Evolutionary conservation across 2,329 filamentous ascomycete genomes (phyloP).

Genomic region (Curvularia eragrostidis): DNA sequence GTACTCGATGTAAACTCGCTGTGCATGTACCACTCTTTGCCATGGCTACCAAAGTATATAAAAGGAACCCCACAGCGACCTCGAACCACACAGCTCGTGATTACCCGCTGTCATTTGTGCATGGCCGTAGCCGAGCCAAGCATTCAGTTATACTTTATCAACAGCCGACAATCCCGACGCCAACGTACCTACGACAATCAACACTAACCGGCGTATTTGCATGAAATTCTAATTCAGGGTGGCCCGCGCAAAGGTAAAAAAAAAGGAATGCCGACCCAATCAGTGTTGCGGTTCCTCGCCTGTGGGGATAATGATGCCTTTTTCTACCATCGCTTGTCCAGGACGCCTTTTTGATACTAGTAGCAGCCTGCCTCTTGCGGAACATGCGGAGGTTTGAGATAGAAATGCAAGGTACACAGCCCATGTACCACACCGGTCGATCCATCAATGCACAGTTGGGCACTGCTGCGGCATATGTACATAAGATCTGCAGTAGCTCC

Average conservation of each 20-base stretch:
- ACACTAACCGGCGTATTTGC: not conserved
- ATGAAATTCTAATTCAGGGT: not conserved
- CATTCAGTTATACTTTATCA: not conserved
- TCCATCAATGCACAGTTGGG: conserved; percentile 8
- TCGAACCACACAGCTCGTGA: not conserved
- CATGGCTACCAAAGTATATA: not conserved
- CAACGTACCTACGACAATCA: not conserved
- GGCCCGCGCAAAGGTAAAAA: not conserved
- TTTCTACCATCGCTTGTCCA: not conserved
- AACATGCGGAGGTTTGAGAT: conserved; percentile 14
- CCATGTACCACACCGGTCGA: conserved; percentile 11
- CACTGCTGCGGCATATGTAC: not conserved
- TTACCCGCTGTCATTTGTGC: not conserved
- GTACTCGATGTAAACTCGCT: not conserved
- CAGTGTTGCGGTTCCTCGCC: not conserved
- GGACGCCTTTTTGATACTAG: not conserved
- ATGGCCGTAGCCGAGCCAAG: not conserved
- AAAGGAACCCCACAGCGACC: not conserved
- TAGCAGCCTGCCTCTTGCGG: conserved; percentile 1
- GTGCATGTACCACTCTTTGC: not conserved
- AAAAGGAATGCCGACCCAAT: not conserved
- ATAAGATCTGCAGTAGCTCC: conserved; percentile 3
- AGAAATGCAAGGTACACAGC: conserved; percentile 16
- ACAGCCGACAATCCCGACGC: conserved; percentile 2
- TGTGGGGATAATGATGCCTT: not conserved